Conservation (phyloP, 83 land plant species). For the Diphasiastrum complanatum region DNA sequence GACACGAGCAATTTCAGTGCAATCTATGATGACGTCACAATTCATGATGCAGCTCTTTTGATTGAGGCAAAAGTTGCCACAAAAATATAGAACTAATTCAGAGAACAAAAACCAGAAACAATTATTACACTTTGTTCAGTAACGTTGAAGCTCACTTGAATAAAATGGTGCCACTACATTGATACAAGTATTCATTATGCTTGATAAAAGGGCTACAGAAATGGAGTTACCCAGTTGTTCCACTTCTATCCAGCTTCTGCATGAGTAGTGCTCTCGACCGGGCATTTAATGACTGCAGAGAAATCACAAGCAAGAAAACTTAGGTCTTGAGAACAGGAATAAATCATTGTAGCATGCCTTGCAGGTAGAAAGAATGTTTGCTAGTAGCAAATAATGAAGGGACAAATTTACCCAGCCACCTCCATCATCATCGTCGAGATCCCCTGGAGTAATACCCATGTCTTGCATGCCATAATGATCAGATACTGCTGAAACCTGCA, state of each 20-base stretch:
- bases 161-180: background rate
- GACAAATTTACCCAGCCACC: slow-evolving; percentile 78
- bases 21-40: no score
- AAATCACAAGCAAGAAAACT: background rate
- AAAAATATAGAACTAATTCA: no score
- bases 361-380: no score
- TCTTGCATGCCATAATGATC: slow-evolving; percentile 84
- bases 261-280: slow-evolving; percentile 93
- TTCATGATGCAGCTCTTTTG: no score
- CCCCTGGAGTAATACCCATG: slow-evolving; percentile 60
- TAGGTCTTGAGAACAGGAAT: background rate
- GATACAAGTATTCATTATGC: background rate
- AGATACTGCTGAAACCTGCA: slow-evolving; percentile 85
- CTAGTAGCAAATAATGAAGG: no score
- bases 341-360: no score
- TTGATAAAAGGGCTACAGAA: no score
- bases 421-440: slow-evolving; percentile 98
- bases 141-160: background rate
- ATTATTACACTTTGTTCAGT: no score
- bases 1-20: no score
- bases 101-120: no score
- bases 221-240: slow-evolving; percentile 75
- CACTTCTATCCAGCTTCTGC: slow-evolving; percentile 92
- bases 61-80: no score
- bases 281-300: slow-evolving; percentile 78